A percentile compares a stretch with the other conserved stretches of the same genome.
phyloP scores from a whole-genome alignment of 1,284 basidiomycete genomes.

The Apiotrichum akiyoshidainum region DNA sequence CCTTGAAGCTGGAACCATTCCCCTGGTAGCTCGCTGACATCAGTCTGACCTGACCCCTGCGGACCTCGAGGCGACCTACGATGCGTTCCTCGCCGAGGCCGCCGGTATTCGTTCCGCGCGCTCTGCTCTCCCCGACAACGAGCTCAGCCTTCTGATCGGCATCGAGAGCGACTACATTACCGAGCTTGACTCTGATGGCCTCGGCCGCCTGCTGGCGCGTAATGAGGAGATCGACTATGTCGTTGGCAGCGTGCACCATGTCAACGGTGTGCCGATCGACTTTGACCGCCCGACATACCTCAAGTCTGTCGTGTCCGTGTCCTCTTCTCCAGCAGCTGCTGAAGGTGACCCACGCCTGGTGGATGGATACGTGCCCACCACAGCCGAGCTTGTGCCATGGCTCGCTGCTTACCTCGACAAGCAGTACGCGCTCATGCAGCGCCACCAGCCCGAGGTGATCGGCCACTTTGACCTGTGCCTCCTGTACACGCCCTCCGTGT shows the following conservation, averaged over 20 bases:
- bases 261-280: constrained; percentile 83
- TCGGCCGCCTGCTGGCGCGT: constrained; percentile 54
- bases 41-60: constrained; percentile 42
- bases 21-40: neutral
- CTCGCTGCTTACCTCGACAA: constrained; percentile 75
- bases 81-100: constrained; percentile 59
- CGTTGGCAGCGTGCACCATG: constrained; percentile 92
- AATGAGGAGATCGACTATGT: constrained; percentile 72
- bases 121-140: constrained; percentile 52
- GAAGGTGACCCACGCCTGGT: constrained; percentile 10
- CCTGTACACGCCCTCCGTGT: constrained; percentile 65
- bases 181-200: constrained; percentile 59
- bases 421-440: constrained; percentile 66
- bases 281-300: constrained; percentile 62
- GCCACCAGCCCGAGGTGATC: constrained; percentile 80
- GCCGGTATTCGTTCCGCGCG: constrained; percentile 57
- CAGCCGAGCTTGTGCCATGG: constrained; percentile 45
- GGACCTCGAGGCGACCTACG: constrained; percentile 32
- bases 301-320: constrained; percentile 52
- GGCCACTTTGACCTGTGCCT: constrained; percentile 91
- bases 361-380: constrained; percentile 17
- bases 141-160: constrained; percentile 76
- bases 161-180: constrained; percentile 92
- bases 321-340: constrained; percentile 24
- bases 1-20: neutral